Evolutionary conservation across 768 basidiomycete species (phyloP).

Genomic region (Mycena leptocephala): DNA sequence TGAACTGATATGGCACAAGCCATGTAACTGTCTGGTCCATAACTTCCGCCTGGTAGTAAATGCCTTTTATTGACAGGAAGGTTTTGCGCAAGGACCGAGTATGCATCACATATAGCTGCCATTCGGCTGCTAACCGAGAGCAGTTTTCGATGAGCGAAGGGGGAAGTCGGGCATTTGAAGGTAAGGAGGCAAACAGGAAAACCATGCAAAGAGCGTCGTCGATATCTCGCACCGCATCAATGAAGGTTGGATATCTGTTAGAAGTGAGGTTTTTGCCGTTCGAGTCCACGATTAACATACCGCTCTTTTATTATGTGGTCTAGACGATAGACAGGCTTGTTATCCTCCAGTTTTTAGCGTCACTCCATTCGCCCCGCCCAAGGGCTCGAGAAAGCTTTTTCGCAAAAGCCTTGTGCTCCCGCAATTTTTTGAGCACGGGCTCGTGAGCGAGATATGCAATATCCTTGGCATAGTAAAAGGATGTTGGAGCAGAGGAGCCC

Average conservation of each 20-base stretch:
- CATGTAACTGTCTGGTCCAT: conserved; percentile 95
- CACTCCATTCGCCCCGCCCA: conserved; percentile 95
- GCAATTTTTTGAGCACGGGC: conserved; percentile 91
- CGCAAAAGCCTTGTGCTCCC: conserved; percentile 98
- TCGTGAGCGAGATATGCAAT: conserved; percentile 98
- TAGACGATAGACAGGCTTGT: conserved; percentile 90
- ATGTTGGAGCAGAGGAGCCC: conserved; percentile 96
- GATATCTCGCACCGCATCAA: conserved; percentile 95
- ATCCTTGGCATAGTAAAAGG: conserved; percentile 99
- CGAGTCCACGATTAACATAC: conserved; percentile 59
- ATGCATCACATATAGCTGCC: conserved; percentile 97
- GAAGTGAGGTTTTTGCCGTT: conserved; percentile 1
- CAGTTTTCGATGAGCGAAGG: conserved; percentile 93
- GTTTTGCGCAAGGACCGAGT: conserved; percentile 88
- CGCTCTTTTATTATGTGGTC: conserved; percentile 99
- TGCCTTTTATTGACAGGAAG: conserved; percentile 97
- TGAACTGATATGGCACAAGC: conserved; percentile 98
- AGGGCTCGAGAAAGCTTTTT: conserved; percentile 96
- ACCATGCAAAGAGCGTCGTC: conserved; percentile 98
- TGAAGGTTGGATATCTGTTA: conserved; percentile 94
- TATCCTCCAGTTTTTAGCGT: conserved; percentile 95
- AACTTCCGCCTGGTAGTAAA: conserved; percentile 97
- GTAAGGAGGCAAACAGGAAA: conserved; percentile 92
- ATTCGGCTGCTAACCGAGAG: conserved; percentile 91
- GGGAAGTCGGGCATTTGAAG: conserved; percentile 88